Evolutionary conservation across 768 basidiomycete species (phyloP).

Genomic region (Mycena kentingensis): DNA sequence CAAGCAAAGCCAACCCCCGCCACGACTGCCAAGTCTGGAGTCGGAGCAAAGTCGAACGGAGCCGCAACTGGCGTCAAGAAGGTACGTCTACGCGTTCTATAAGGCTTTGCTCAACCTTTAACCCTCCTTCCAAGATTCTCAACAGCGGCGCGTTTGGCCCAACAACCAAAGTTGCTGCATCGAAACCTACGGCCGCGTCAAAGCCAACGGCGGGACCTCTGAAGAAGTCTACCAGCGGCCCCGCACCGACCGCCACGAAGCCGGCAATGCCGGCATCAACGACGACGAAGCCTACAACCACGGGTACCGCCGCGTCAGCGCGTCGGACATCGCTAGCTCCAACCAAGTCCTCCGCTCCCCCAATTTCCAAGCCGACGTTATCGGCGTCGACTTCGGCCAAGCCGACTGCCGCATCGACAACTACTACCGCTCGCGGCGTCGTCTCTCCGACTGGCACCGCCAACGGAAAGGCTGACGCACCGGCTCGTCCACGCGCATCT

Average conservation of each 20-base stretch:
- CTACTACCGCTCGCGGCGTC: slow-evolving; percentile 44
- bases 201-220: slow-evolving; percentile 43
- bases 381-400: slow-evolving; percentile 44
- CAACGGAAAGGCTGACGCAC: slow-evolving; percentile 39
- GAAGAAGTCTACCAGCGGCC: slow-evolving; percentile 44
- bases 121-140: slow-evolving; percentile 47
- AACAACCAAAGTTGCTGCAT: slow-evolving; percentile 26
- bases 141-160: slow-evolving; percentile 67
- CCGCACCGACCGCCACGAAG: slow-evolving; percentile 40
- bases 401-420: slow-evolving; percentile 34
- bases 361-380: slow-evolving; percentile 38
- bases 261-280: slow-evolving; percentile 36
- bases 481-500: slow-evolving; percentile 61
- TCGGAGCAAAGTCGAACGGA: slow-evolving; percentile 47
- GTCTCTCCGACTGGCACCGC: slow-evolving; percentile 59
- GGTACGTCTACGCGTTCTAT: slow-evolving; percentile 42
- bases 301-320: too few relatives aligned
- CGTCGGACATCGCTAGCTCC: slow-evolving; percentile 51
- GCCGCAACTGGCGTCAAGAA: slow-evolving; percentile 66
- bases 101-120: slow-evolving; percentile 20
- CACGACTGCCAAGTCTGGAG: slow-evolving; percentile 43
- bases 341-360: slow-evolving; percentile 36
- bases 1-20: slow-evolving; percentile 40
- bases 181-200: slow-evolving; percentile 28
- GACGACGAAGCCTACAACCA: slow-evolving; percentile 35